phyloP scores from a whole-genome alignment of 2,329 filamentous ascomycete genomes.

The Fusarium pilosicola region DNA sequence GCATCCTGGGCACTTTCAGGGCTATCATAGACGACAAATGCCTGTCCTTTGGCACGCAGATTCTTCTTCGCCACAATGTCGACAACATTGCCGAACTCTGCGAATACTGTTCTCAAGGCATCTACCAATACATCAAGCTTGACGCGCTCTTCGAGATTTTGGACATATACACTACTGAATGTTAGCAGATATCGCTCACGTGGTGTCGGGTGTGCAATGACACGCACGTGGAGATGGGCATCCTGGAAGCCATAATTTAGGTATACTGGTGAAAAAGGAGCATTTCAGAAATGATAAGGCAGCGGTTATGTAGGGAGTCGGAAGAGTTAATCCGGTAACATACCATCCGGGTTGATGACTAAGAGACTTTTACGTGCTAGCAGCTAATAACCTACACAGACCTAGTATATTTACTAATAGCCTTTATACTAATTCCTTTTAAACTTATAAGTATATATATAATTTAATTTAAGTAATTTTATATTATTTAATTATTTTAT shows the following conservation, averaged over 20 bases:
- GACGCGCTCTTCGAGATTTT: constrained; percentile 92
- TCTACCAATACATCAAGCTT: constrained; percentile 81
- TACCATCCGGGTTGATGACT: no score
- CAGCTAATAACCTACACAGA: no score
- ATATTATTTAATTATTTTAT: no score
- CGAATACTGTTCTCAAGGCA: constrained; percentile 80
- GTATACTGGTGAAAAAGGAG: not conserved
- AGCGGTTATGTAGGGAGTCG: no score
- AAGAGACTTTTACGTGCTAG: no score
- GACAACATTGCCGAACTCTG: constrained; percentile 85
- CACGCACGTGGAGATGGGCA: constrained; percentile 74
- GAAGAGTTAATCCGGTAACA: no score
- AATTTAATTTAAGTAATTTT: no score
- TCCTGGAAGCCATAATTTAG: constrained; percentile 51
- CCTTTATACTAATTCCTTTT: no score
- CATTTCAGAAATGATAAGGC: not conserved
- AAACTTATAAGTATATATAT: no score
- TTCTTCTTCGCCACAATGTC: constrained; percentile 91
- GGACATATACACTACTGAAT: constrained; percentile 69
- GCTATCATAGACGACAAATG: constrained; percentile 90
- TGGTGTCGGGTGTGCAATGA: constrained; percentile 74
- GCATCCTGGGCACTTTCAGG: constrained; percentile 82
- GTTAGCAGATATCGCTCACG: constrained; percentile 52
- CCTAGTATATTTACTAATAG: rapidly evolving
- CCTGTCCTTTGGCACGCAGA: constrained; percentile 92